Percentiles rank a stretch among this genome's conserved stretches.
Evolutionary conservation across 495 filamentous ascomycete genomes (phyloP).

Genomic region (Aspergillus ostianus): DNA sequence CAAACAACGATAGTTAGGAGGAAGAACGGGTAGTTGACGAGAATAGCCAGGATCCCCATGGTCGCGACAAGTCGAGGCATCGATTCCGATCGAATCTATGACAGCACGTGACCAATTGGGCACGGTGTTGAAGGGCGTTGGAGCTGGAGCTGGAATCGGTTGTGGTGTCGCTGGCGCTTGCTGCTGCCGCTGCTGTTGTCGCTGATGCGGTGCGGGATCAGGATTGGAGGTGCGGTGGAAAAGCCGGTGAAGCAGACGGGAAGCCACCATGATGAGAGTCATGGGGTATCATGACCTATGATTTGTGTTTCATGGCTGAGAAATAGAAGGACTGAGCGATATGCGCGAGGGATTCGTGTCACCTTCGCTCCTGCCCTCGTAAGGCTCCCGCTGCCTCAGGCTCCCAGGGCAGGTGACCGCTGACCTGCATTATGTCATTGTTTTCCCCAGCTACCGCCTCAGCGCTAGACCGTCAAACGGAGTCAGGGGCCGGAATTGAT

Average conservation of each 20-base stretch:
- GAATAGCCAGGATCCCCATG: constrained; percentile 2
- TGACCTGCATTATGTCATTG: no score
- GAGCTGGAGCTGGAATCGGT: background rate
- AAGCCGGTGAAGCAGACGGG: constrained; percentile 4
- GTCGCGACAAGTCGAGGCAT: constrained; percentile 4
- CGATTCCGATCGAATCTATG: constrained; percentile 8
- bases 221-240: constrained; percentile 4
- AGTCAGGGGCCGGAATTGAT: no score
- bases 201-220: background rate
- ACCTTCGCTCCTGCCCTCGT: background rate
- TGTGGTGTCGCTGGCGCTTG: background rate
- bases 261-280: constrained; percentile 5
- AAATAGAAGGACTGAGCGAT: background rate
- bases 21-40: constrained; percentile 5
- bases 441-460: no score
- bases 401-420: no score
- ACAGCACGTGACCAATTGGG: constrained; percentile 13
- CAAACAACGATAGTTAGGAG: background rate
- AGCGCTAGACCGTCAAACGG: no score
- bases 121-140: constrained; percentile 1
- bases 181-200: background rate
- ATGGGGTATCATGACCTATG: background rate
- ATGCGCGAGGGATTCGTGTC: background rate
- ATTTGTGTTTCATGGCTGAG: background rate
- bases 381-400: background rate